phyloP scores from a whole-genome alignment of 1,139 yeast genomes.

The Oligophagozyma castellii region DNA sequence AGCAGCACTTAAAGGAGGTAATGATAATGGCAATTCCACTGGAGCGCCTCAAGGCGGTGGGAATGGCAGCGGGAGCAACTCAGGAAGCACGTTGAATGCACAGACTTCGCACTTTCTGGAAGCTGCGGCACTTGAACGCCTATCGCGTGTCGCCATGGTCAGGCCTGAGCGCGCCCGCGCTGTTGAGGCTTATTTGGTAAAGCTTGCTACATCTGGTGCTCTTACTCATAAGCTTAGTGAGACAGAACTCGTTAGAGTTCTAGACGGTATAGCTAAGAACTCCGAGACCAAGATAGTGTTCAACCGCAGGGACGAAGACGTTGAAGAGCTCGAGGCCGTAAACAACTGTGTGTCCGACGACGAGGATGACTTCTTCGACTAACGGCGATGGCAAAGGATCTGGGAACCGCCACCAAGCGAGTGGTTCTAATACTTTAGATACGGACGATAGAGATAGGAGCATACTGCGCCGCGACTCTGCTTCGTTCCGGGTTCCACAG shows the following conservation, averaged over 20 bases:
- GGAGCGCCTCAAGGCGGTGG: conserved; percentile 10
- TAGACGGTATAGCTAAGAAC: conserved; percentile 68
- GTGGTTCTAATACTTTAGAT: too few relatives aligned
- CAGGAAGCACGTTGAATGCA: conserved; percentile 14
- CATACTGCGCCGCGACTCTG: too few relatives aligned
- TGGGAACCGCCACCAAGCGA: too few relatives aligned
- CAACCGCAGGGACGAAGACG: conserved; percentile 30
- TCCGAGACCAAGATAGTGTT: conserved; percentile 49
- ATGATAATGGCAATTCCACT: conserved; percentile 5
- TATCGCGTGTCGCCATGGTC: conserved; percentile 77
- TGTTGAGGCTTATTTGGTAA: conserved; percentile 71
- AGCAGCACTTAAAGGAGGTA: conserved; percentile 58
- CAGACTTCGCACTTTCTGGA: conserved; percentile 56
- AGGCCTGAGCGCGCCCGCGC: conserved; percentile 83
- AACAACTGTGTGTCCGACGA: conserved; percentile 16
- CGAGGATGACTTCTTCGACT: conserved; percentile 33
- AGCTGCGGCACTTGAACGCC: conserved; percentile 75
- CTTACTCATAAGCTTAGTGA: conserved; percentile 61
- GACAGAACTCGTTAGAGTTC: conserved; percentile 64
- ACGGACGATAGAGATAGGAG: too few relatives aligned
- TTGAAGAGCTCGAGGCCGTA: conserved; percentile 21
- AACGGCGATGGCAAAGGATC: too few relatives aligned
- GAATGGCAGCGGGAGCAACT: conserved; percentile 9
- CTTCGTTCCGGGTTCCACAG: too few relatives aligned
- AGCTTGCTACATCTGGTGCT: conserved; percentile 69